Evolutionary conservation across 495 filamentous ascomycete genomes (phyloP), one percentile per base, ranked within the genome.

Genomic region (Neurospora discreta): DNA sequence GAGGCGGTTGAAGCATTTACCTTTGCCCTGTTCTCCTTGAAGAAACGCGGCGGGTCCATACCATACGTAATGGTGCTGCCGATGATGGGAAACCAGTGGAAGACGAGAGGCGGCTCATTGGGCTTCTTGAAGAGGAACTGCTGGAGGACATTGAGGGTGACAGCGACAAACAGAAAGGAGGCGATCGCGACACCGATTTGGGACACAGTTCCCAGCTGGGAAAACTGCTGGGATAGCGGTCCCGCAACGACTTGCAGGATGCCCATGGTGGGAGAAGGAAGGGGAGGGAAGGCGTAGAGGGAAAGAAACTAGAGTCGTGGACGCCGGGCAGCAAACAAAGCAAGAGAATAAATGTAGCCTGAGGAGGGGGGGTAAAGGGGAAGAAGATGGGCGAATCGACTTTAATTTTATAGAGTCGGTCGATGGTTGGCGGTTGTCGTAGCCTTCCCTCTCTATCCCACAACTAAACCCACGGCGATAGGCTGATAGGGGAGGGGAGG

Each of bases 31-130:
- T 87, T 90, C 39, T 87, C 83, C 71, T 86, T 86, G 81, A 94
- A 94, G 82, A 95, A 95, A 26, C 82, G 85, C 74, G 91, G 93
- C 10, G 92, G 92, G 77, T 95, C 91, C 82, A 93, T 94, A 73
- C 92, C 92, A 81, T 95, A 95, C 20, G 83, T 86, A 67, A 95
- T 82, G 68, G 92, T 94, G 78, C 87, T 95, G 26, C 92, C 92
- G 75, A 95, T 80, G 52, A 94, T 78, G 5, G 92, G 93, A 75
- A 95, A 87, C 89, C 89, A 94, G 81, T 94, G 91, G 77, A 94
- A 95, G 52, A 95, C 91, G 15, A 95, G 73, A 6, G 92, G 92
- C 15, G 92, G 92, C 76, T 93, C 90, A 77, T 89, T 89, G 68
- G 87, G 86, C 72, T 90, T 89, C 77, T 85, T 89, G 79, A 91